Percentiles rank a stretch among this genome's conserved stretches.
Conservation (phyloP, 352 stramenopile species). For the Thalassiosira livingstoniorum region DNA sequence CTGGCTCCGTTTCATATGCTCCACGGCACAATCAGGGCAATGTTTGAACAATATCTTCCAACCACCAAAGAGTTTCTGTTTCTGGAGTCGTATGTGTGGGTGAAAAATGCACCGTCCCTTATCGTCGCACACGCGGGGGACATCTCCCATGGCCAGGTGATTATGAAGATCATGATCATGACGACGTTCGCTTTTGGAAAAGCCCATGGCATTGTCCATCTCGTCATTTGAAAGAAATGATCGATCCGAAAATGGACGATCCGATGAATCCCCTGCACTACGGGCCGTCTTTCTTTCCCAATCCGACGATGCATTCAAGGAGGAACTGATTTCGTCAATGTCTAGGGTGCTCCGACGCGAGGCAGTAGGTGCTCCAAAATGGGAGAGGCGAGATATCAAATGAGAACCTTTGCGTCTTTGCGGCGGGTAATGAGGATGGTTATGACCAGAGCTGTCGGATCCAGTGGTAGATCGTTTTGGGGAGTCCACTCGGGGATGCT, state of each 20-base stretch:
- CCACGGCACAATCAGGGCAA: constrained; percentile 54
- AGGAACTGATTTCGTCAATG: constrained; percentile 5
- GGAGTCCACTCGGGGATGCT: too few species aligned
- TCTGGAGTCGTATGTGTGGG: constrained; percentile 55
- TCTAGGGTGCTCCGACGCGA: background rate
- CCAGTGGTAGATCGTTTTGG: background rate
- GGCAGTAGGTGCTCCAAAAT: background rate
- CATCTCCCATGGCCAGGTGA: constrained; percentile 19
- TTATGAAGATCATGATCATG: too few species aligned
- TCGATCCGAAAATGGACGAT: too few species aligned
- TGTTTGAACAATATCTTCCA: constrained; percentile 56
- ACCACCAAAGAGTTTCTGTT: constrained; percentile 51
- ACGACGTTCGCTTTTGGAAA: too few species aligned
- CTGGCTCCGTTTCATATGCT: constrained; percentile 53
- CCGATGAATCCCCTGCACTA: background rate
- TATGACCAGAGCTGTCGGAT: background rate
- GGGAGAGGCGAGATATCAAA: constrained; percentile 15
- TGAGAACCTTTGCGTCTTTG: background rate
- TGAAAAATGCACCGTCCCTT: constrained; percentile 48
- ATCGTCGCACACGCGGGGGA: constrained; percentile 43
- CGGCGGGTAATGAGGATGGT: background rate
- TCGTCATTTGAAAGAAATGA: constrained; percentile 25
- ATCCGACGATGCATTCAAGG: constrained; percentile 15
- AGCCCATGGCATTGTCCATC: constrained; percentile 14
- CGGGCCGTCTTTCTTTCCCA: constrained; percentile 14